Conservation (phyloP, 2,329 filamentous ascomycete species). For the Drechslerella stenobrocha region DNA sequence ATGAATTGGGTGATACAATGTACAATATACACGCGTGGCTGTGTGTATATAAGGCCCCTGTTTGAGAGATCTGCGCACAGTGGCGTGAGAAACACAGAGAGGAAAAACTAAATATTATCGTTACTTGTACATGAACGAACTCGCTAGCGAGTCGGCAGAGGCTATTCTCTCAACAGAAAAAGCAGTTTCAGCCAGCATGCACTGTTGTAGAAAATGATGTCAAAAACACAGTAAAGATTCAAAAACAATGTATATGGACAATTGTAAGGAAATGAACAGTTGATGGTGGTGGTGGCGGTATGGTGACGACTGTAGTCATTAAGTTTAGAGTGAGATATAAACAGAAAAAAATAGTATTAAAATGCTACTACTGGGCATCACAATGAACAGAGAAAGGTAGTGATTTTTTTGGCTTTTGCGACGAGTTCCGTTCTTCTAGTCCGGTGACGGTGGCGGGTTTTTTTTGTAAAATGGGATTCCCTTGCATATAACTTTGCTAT, state of each 20-base stretch:
- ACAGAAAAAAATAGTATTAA: slow-evolving; percentile 42
- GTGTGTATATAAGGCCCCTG: too few relatives aligned
- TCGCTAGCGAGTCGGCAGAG: slow-evolving; percentile 34
- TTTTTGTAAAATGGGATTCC: slow-evolving; percentile 4
- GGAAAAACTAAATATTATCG: slow-evolving; percentile 28
- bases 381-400: slow-evolving; percentile 42
- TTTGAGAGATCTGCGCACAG: too few relatives aligned
- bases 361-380: slow-evolving; percentile 47
- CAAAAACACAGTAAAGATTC: background rate
- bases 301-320: slow-evolving; percentile 11
- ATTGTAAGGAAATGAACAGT: background rate
- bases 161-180: slow-evolving; percentile 1
- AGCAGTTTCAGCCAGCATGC: background rate
- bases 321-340: slow-evolving; percentile 10
- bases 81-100: background rate
- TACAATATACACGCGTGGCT: too few relatives aligned
- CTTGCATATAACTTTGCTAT: slow-evolving; percentile 15
- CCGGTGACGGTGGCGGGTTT: background rate
- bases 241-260: background rate
- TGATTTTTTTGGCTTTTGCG: slow-evolving; percentile 13
- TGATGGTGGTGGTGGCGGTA: background rate
- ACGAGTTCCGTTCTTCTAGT: background rate
- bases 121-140: slow-evolving; percentile 19
- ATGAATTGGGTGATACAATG: too few relatives aligned
- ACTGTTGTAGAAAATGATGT: background rate